Percentiles rank a stretch among this genome's conserved stretches.
phyloP scores from a whole-genome alignment of 1,284 basidiomycete species.

The Uromyces viciae-fabae region DNA sequence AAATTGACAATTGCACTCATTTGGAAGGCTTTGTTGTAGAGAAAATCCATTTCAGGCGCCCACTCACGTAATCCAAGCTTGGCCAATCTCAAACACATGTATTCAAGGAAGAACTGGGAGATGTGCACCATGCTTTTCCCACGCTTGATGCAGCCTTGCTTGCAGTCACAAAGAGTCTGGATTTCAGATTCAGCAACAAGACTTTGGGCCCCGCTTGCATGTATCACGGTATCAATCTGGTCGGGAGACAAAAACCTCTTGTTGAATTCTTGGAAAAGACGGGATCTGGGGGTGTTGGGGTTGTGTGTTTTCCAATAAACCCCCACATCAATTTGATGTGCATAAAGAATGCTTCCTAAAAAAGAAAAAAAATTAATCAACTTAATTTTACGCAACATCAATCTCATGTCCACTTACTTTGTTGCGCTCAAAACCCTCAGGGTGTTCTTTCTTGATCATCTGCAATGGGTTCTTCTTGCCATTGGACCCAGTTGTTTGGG shows the following conservation, averaged over 20 bases:
- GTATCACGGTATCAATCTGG: background rate
- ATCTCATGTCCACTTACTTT: background rate
- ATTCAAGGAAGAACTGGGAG: background rate
- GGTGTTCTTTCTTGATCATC: background rate
- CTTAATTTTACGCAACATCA: background rate
- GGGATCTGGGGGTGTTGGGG: background rate
- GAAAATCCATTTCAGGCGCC: background rate
- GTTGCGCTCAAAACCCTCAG: slow-evolving; percentile 8
- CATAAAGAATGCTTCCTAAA: slow-evolving; percentile 30
- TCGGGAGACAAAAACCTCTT: background rate
- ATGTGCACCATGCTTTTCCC: background rate
- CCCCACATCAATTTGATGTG: slow-evolving; percentile 36
- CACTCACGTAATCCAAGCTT: background rate
- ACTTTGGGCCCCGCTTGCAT: background rate
- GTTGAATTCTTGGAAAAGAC: background rate
- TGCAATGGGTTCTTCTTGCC: too few species aligned
- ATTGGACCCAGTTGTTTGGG: too few species aligned
- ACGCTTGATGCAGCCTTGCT: background rate
- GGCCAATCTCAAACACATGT: background rate
- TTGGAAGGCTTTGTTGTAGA: slow-evolving; percentile 11
- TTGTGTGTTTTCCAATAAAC: background rate
- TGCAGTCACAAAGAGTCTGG: background rate
- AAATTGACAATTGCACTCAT: background rate
- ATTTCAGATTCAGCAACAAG: background rate
- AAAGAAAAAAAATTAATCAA: too few species aligned